Percentiles rank a stretch among this genome's conserved stretches.
phyloP scores from a whole-genome alignment of 805 yeast genomes.

The Metschnikowia chrysomelidarum region DNA sequence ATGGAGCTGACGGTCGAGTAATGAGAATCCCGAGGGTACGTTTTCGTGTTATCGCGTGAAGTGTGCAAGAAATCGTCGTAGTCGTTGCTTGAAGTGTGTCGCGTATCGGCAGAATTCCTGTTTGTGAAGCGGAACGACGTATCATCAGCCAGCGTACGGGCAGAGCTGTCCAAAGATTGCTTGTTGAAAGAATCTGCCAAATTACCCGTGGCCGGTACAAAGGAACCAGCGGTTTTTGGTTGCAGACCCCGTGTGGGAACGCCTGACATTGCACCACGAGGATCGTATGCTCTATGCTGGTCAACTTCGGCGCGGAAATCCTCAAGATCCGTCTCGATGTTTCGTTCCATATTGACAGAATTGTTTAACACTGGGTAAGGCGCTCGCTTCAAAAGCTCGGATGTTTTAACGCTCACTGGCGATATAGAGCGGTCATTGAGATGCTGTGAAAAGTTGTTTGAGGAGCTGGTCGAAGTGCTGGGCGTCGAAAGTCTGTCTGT shows the following conservation, averaged over 20 bases:
- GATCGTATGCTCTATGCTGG: conserved; percentile 22
- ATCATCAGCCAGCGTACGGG: conserved; percentile 9
- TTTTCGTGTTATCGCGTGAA: conserved; percentile 3
- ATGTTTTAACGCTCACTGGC: conserved; percentile 13
- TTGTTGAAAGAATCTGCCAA: conserved; percentile 7
- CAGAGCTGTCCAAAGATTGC: conserved; percentile 3
- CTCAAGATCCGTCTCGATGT: conserved; percentile 27
- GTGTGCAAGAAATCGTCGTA: conserved; percentile 23
- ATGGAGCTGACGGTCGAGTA: conserved; percentile 43
- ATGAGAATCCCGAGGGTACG: conserved; percentile 28
- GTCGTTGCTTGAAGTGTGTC: conserved; percentile 22
- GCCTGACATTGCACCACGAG: conserved; percentile 9
- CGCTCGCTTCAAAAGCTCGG: conserved; percentile 10
- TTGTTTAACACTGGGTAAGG: conserved; percentile 13
- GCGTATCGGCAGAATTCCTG: conserved; percentile 9
- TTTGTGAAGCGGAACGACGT: conserved; percentile 6
- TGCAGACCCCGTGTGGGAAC: background rate
- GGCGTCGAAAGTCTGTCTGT: conserved; percentile 7
- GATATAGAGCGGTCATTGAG: conserved; percentile 17
- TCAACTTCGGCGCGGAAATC: conserved; percentile 29
- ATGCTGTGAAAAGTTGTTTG: conserved; percentile 3
- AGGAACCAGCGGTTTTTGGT: background rate
- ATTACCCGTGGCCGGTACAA: conserved; percentile 13
- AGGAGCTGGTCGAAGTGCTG: conserved; percentile 12
- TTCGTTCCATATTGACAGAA: conserved; percentile 2